Conservation (phyloP, 768 basidiomycete species). For the Trametes cinnabarina region DNA sequence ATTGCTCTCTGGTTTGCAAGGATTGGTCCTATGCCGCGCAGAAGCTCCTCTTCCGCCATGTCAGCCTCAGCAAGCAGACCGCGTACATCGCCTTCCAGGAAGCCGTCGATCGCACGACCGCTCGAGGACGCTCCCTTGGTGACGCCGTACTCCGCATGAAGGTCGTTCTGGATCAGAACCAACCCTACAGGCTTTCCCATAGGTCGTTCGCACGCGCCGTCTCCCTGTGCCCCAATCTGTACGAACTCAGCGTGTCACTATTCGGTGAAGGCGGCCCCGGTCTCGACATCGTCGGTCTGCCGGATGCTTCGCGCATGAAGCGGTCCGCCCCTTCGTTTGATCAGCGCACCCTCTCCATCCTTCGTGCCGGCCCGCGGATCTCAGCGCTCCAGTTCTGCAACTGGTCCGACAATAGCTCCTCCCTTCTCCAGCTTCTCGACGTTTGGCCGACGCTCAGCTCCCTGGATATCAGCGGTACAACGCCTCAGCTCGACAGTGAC, state of each 20-base stretch:
- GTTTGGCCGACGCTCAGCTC: slow-evolving; percentile 58
- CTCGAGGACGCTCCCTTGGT: slow-evolving; percentile 49
- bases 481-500: slow-evolving; percentile 46
- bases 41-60: slow-evolving; percentile 58
- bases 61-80: slow-evolving; percentile 51
- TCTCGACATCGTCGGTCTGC: slow-evolving; percentile 46
- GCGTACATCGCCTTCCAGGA: slow-evolving; percentile 53
- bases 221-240: slow-evolving; percentile 56
- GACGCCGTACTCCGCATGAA: slow-evolving; percentile 54
- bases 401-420: slow-evolving; percentile 62
- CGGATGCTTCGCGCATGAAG: slow-evolving; percentile 14
- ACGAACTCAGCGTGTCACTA: slow-evolving; percentile 52
- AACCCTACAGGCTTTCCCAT: slow-evolving; percentile 56
- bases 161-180: slow-evolving; percentile 64
- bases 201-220: slow-evolving; percentile 59
- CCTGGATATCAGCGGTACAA: slow-evolving; percentile 51
- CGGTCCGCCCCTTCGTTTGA: slow-evolving; percentile 24
- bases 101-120: slow-evolving; percentile 47
- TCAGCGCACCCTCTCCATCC: slow-evolving; percentile 45
- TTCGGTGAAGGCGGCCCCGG: slow-evolving; percentile 58
- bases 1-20: slow-evolving; percentile 63
- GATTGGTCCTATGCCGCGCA: slow-evolving; percentile 66
- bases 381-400: slow-evolving; percentile 60
- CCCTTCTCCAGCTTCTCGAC: slow-evolving; percentile 59
- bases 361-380: slow-evolving; percentile 56